A percentile compares a stretch with the other conserved stretches of the same genome.
Conservation (phyloP, 2,329 filamentous ascomycete genomes). For the Botrytis tulipae region DNA sequence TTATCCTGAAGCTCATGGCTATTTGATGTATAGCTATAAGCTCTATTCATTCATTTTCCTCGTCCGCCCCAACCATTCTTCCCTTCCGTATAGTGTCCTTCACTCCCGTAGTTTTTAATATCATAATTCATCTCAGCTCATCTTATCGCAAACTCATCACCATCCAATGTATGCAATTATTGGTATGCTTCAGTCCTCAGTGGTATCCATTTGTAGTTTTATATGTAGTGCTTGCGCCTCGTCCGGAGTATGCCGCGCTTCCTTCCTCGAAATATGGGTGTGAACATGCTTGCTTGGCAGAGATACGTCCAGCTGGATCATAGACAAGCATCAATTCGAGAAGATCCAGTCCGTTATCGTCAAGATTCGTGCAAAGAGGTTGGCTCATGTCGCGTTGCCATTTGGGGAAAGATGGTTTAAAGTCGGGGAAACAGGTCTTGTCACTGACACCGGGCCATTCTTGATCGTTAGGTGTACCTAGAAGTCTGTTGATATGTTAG, state of each 20-base stretch:
- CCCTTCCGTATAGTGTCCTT: not conserved
- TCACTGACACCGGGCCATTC: slow-evolving; percentile 75
- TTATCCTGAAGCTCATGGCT: slow-evolving; percentile 19
- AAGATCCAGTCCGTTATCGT: slow-evolving; percentile 68
- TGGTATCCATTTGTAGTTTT: slow-evolving; percentile 34
- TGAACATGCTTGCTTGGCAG: slow-evolving; percentile 80
- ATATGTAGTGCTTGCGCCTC: slow-evolving; percentile 37
- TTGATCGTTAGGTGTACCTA: slow-evolving; percentile 80
- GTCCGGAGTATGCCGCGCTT: slow-evolving; percentile 39
- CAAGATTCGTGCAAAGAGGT: slow-evolving; percentile 68
- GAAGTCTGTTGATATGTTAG: slow-evolving; percentile 50
- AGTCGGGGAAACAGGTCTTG: slow-evolving; percentile 84
- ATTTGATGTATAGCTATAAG: slow-evolving; percentile 16
- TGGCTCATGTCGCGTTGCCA: slow-evolving; percentile 71
- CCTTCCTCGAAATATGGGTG: slow-evolving; percentile 73
- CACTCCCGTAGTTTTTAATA: slow-evolving; percentile 11
- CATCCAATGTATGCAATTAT: slow-evolving; percentile 20
- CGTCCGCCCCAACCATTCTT: not conserved
- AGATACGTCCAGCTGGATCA: slow-evolving; percentile 82
- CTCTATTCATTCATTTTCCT: slow-evolving; percentile 6
- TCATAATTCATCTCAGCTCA: slow-evolving; percentile 20
- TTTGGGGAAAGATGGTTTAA: slow-evolving; percentile 88
- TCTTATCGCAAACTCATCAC: not conserved
- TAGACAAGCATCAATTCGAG: slow-evolving; percentile 74
- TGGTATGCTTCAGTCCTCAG: slow-evolving; percentile 28